Base-by-base conservation (phyloP, 140 eudicot species). In the Flaveria floridana region DNA sequence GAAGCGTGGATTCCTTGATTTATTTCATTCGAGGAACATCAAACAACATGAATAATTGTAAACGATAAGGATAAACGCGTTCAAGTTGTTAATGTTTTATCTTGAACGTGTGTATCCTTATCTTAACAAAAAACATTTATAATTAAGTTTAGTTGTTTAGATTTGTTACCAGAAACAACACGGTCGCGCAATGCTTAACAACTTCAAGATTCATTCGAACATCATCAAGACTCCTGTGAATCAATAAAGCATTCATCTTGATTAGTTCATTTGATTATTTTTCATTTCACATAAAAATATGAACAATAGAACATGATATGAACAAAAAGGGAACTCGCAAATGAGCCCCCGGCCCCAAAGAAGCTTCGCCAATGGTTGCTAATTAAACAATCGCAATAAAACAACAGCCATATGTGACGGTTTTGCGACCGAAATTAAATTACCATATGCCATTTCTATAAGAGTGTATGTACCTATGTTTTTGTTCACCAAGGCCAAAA, bases 121-220 rank as follows among this genome's bases (percentile, higher is more conserved):
- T 44, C 2, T 1, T 44, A 44, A 9, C 7, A 13, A 44, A 0
- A 68, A 7, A 11, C 18, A 41, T 6, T 20, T 15, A 19, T 7
- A 62, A 7, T 18, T 0, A 16, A 37, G 12, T 26, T 18, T 16
- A 23, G 0, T 30, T 6, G 20, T 51, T 15, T 61, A 11, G 14
- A 44, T 6, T 23, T 4, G 34, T 74, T 90, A 90, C 99, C 97
- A 93, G 83, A 73, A 93, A 82, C 11, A 93, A 75, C 34, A 90
- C 99, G 6, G 97, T 88, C 46, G 99, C 99, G 42, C 99, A 94
- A 84, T 88, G 88, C 72, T 94, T 94, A 68, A 94, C 80, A 64
- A 94, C 99, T 77, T 94, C 99, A 83, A 94, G 84, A 79, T 90
- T 94, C 99, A 94, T 90, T 26, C 97, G 87, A 58, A 85, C 99